These are phyloP conservation scores for Fusarium torulosum DNA, from an alignment of 2,329 filamentous ascomycete genomes.

Conservation along the genomic window DNA sequence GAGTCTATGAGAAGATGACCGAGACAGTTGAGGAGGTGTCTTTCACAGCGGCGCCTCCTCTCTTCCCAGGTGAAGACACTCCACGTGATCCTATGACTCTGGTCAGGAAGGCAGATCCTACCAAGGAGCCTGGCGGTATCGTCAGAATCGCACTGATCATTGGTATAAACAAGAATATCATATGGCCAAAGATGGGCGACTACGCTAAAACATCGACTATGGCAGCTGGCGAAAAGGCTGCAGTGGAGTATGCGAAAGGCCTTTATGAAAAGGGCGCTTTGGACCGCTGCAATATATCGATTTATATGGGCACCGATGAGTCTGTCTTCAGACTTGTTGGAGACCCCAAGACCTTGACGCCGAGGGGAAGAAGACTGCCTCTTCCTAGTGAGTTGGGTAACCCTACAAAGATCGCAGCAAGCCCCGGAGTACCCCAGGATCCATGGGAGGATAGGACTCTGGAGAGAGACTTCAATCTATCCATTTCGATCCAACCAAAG, in stretches of 20 bases:
- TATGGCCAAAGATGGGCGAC: slow-evolving; percentile 2
- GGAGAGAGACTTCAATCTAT: neutral
- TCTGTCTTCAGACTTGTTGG: neutral
- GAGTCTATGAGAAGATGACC: neutral
- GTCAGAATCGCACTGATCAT: neutral
- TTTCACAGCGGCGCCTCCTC: neutral
- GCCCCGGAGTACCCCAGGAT: no score
- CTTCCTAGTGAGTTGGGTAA: neutral
- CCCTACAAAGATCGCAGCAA: neutral
- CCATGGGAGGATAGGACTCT: neutral
- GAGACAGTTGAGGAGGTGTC: neutral
- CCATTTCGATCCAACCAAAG: neutral
- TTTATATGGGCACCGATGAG: slow-evolving; percentile 1
- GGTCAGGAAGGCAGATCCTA: neutral
- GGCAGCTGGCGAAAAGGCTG: neutral
- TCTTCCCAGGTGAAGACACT: neutral
- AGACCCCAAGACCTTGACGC: neutral
- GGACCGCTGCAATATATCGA: neutral
- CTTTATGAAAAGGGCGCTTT: neutral
- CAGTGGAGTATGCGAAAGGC: neutral
- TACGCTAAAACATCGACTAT: neutral
- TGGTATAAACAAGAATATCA: neutral
- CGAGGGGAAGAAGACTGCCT: neutral
- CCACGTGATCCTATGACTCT: neutral
- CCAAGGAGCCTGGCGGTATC: neutral